Evolutionary conservation across 2,329 filamentous ascomycete species (phyloP).

Genomic region (Dryadomyces quercus-mongolicae): DNA sequence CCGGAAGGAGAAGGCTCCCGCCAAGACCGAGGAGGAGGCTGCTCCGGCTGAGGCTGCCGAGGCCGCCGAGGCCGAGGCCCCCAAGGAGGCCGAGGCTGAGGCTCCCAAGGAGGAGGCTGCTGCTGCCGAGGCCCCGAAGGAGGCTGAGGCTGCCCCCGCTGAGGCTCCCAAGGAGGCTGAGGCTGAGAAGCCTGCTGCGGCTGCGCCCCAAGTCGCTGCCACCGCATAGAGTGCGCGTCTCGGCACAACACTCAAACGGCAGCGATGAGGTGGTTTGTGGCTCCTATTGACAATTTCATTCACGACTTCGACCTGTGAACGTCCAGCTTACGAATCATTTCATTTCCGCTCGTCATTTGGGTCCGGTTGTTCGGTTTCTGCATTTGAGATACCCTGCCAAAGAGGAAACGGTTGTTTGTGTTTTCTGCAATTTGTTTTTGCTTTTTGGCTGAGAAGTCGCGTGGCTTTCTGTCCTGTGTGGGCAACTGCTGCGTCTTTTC

Average conservation of each 20-base stretch:
- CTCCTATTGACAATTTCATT: background rate
- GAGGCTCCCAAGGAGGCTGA: slow-evolving; percentile 18
- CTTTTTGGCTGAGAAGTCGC: background rate
- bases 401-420: background rate
- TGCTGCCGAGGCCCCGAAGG: slow-evolving; percentile 19
- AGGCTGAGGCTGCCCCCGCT: slow-evolving; percentile 14
- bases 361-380: slow-evolving; percentile 36
- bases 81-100: slow-evolving; percentile 16
- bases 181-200: slow-evolving; percentile 20
- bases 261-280: background rate
- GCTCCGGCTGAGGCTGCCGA: slow-evolving; percentile 19
- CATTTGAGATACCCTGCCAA: slow-evolving; percentile 28
- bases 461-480: background rate
- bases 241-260: background rate
- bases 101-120: slow-evolving; percentile 17
- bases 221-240: slow-evolving; percentile 30
- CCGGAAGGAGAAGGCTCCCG: slow-evolving; percentile 29
- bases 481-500: background rate
- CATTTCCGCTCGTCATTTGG: slow-evolving; percentile 19
- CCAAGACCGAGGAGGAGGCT: slow-evolving; percentile 24
- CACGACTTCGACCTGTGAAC: slow-evolving; percentile 11
- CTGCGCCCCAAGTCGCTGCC: slow-evolving; percentile 36
- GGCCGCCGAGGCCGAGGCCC: background rate
- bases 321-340: slow-evolving; percentile 6
- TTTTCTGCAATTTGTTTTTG: background rate